A percentile compares a stretch with the other conserved stretches of the same genome.
phyloP scores from a whole-genome alignment of 108 stramenopile genomes.

The Cyclotella kingstonii region DNA sequence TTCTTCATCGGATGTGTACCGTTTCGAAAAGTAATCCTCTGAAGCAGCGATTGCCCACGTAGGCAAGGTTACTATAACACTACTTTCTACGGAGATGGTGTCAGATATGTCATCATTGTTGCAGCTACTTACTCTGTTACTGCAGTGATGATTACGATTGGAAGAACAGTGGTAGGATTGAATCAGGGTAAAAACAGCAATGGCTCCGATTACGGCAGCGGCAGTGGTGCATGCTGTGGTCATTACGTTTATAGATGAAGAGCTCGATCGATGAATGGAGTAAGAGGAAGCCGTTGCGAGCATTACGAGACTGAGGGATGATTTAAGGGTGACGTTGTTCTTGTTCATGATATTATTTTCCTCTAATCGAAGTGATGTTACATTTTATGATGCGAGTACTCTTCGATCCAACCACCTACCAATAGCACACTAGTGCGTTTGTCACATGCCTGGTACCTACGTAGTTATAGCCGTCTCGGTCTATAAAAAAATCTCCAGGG shows the following conservation, averaged over 20 bases:
- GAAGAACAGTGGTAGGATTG: neutral
- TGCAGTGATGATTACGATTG: neutral
- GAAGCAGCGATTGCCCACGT: constrained; percentile 54
- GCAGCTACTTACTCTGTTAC: too few species aligned
- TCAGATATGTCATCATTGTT: neutral
- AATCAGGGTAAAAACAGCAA: constrained; percentile 1
- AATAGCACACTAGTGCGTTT: too few species aligned
- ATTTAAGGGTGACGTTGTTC: constrained; percentile 7
- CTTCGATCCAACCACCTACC: too few species aligned
- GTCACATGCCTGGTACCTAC: too few species aligned
- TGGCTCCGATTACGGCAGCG: constrained; percentile 4
- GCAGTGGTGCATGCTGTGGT: constrained; percentile 1
- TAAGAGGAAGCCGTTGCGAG: constrained; percentile 10
- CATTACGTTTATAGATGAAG: constrained; percentile 4
- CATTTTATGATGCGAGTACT: too few species aligned
- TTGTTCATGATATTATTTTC: neutral
- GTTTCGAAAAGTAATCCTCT: constrained; percentile 40
- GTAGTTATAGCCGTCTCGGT: too few species aligned
- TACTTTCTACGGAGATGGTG: constrained; percentile 31
- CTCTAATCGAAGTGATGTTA: too few species aligned
- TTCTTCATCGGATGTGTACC: constrained; percentile 67
- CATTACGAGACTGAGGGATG: constrained; percentile 5
- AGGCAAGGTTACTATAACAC: constrained; percentile 64
- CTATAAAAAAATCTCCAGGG: too few species aligned
- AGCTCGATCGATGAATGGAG: neutral